Conservation (phyloP, 768 basidiomycete species). For the Phylloporus arenicola region DNA sequence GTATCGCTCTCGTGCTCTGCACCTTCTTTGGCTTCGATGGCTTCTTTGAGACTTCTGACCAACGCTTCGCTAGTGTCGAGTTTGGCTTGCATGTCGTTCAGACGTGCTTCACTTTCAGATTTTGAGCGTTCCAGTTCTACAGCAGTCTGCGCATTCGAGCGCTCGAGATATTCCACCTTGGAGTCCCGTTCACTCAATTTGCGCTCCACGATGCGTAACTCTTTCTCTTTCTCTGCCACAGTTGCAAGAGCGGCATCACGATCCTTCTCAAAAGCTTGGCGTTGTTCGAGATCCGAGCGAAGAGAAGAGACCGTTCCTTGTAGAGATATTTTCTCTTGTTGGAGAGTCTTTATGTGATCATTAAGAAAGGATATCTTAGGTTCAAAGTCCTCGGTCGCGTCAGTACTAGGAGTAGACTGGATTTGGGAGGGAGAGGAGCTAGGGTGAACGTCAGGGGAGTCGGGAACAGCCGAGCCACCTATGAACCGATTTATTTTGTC, state of each 20-base stretch:
- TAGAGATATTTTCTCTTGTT: constrained; percentile 66
- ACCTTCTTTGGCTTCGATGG: constrained; percentile 47
- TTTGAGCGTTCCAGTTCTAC: constrained; percentile 44
- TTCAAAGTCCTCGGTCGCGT: constrained; percentile 10
- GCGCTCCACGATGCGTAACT: constrained; percentile 38
- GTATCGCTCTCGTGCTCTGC: constrained; percentile 46
- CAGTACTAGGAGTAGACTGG: constrained; percentile 35
- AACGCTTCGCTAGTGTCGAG: constrained; percentile 42
- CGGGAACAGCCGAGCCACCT: constrained; percentile 23
- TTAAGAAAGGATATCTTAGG: constrained; percentile 18
- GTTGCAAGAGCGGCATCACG: constrained; percentile 38
- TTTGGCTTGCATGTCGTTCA: constrained; percentile 40
- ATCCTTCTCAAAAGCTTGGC: constrained; percentile 37
- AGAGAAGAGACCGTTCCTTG: constrained; percentile 30
- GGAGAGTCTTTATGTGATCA: constrained; percentile 51
- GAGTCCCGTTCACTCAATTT: constrained; percentile 40
- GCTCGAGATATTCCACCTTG: constrained; percentile 45
- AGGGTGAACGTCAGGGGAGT: constrained; percentile 8
- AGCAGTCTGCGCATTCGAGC: constrained; percentile 32
- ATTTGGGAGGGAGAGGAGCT: constrained; percentile 28
- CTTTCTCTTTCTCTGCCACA: constrained; percentile 40
- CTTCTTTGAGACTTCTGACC: constrained; percentile 46
- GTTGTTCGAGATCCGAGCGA: constrained; percentile 18
- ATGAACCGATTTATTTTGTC: constrained; percentile 46
- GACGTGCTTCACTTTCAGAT: constrained; percentile 39